Base-by-base conservation (phyloP, 495 filamentous ascomycete genomes). In the Xylaria nigripes region DNA sequence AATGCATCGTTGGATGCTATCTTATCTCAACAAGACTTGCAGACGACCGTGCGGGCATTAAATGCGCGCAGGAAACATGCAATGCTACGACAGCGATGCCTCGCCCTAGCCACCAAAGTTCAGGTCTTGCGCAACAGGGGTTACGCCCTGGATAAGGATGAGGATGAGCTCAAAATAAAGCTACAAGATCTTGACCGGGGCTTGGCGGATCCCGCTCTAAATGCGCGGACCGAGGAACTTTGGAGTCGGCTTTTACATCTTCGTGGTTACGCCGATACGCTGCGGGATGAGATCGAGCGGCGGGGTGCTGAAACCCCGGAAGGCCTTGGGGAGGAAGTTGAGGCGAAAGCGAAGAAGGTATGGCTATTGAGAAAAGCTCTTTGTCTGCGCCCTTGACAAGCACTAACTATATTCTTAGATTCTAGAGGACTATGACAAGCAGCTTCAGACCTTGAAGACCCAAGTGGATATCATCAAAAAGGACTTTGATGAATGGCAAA, bases 171-270 rank as follows among this genome's bases (percentile, higher is more conserved):
- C 51, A 89, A 86, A 76, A 86, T 87, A 69, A 90, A 93, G 69
- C 75, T 99, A 29, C 63, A 82, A 43, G 70, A 75, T 45, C 76
- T 99, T 57, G 89, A 95, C 64, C 81, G 80, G 58, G 71, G 70
- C 16, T 80, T 92, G 15, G 85, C 86, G 50, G 94, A 99, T 70
- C 92, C 94, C 2, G 84, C 83, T 16, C 74, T 96, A 43, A 84
- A 77, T 47, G 91, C 90, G 4, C 74, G 90, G 51, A 83, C 83
- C 48, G 93, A 99, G 69, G 93, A 99, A 73, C 86, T 99, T 46
- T 99, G 93, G 93, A 94, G 93, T 32, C 76, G 94, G 29, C 86
- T 99, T 79, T 81, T 95, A 50, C 84, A 84, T 23, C 81, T 96
- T 32, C 76, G 88, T 59, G 89, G 92, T 56, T 81, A 89, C 58